Evolutionary conservation across 2,329 filamentous ascomycete genomes (phyloP), one percentile per base, ranked within the genome.

Genomic region (Aureobasidium sp.): DNA sequence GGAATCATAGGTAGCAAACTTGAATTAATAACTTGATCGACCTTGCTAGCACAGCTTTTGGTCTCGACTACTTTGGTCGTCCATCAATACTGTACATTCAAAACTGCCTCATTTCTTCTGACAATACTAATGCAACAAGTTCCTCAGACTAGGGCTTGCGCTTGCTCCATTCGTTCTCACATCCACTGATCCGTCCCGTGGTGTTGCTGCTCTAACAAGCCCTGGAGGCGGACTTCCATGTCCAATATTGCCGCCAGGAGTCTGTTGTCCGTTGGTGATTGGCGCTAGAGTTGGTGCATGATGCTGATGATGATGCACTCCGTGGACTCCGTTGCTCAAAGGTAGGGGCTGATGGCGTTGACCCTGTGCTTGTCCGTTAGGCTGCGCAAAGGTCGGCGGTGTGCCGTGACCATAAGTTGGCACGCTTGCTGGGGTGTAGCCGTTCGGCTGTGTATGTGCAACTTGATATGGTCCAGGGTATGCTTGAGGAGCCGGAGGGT

Each of bases 71-170:
- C 34, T 39, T 52, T 39, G 49, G 49, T 52, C 49, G 6, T 37
- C 22, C 49, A 52, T 52, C 49, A 27, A 39, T 27, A 11, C 27
- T 51, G 17, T 51, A 36, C 47, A 29, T 29, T 29, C 25, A 29
- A 47, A 47, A 47, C 22, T 22, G 5, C 11, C 6, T 51, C 47
- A 5, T 6, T 1, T 14, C 49, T 34, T 15, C 49, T 37, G 39
- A 22, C 8, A 55, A 42, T 41, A 25, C 29, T 65, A 79, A 69
- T 78, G 75, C 64, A 80, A 68, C 63, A 80, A 66, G 67, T 80
- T 80, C 61, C 75, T 73, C 68, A 80, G 69, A 63, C 74, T 79
- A 15, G 78, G 78, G 64, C 77, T 79, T 14, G 78, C 78, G 64
- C 78, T 80, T 15, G 78, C 72, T 17, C 72, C 72, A 31, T 55